These are phyloP conservation scores for Juglanconis juglandina DNA, from an alignment of 2,329 filamentous ascomycete genomes.

Conservation along the genomic window DNA sequence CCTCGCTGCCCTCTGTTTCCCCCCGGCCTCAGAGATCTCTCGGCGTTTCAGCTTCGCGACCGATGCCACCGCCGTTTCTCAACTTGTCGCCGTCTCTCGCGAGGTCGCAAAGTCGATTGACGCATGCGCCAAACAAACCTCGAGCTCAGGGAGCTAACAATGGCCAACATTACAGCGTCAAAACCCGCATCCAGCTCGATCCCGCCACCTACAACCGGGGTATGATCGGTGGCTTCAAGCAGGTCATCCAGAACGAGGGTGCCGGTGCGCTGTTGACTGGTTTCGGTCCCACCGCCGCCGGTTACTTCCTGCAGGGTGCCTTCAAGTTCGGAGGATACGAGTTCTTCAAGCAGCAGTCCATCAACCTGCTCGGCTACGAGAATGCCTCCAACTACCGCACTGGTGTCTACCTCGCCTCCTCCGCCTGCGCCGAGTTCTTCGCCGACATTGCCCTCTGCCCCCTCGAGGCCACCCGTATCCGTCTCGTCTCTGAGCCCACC, in stretches of 20 bases:
- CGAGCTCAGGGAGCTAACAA: conserved; percentile 1
- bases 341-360: conserved; percentile 91
- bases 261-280: conserved; percentile 82
- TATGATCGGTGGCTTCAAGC: conserved; percentile 79
- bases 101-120: not conserved
- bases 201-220: conserved; percentile 84
- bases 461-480: conserved; percentile 89
- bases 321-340: conserved; percentile 95
- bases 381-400: conserved; percentile 75
- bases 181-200: conserved; percentile 93
- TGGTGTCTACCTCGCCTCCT: conserved; percentile 73
- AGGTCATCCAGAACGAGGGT: conserved; percentile 81
- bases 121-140: conserved; percentile 1
- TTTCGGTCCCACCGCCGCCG: conserved; percentile 78
- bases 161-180: conserved; percentile 62
- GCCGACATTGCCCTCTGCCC: conserved; percentile 84
- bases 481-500: conserved; percentile 82
- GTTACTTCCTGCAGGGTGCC: conserved; percentile 91
- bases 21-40: not conserved
- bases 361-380: conserved; percentile 76
- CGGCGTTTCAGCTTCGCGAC: conserved; percentile 7
- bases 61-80: not conserved
- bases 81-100: not conserved
- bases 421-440: conserved; percentile 64
- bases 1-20: not conserved